A percentile compares a stretch with the other conserved stretches of the same genome.
Conservation (phyloP, 148 eudicot genomes). For the Rhododendron mucronatum region DNA sequence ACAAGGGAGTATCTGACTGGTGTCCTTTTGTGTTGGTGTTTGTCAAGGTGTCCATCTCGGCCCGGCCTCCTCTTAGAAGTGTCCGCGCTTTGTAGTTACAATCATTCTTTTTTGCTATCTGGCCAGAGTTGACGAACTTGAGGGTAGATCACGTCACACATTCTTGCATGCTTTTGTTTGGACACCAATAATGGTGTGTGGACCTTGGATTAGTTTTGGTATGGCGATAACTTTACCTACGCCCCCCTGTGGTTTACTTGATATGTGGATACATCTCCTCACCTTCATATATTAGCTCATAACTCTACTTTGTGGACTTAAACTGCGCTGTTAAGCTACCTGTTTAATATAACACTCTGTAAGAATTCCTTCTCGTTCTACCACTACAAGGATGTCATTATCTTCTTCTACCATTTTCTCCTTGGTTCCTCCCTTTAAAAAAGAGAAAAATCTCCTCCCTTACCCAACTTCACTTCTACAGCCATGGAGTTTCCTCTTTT, state of each 20-base stretch:
- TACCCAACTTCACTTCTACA: neutral
- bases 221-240: neutral
- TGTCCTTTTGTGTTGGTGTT: too few relatives aligned
- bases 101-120: neutral
- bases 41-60: too few relatives aligned
- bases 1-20: too few relatives aligned
- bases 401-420: neutral
- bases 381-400: neutral
- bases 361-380: neutral
- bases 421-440: neutral
- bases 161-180: neutral
- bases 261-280: too few relatives aligned
- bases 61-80: neutral
- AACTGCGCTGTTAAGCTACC: neutral
- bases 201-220: neutral
- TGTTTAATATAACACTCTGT: too few relatives aligned
- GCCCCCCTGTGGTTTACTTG: too few relatives aligned
- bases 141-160: neutral
- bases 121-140: neutral
- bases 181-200: neutral
- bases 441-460: neutral
- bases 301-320: too few relatives aligned
- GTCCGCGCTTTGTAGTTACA: neutral
- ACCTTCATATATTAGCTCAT: too few relatives aligned
- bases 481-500: neutral